These are phyloP conservation scores for Salvia splendens DNA, from an alignment of 257 asterid genomes.

Conservation along the genomic window DNA sequence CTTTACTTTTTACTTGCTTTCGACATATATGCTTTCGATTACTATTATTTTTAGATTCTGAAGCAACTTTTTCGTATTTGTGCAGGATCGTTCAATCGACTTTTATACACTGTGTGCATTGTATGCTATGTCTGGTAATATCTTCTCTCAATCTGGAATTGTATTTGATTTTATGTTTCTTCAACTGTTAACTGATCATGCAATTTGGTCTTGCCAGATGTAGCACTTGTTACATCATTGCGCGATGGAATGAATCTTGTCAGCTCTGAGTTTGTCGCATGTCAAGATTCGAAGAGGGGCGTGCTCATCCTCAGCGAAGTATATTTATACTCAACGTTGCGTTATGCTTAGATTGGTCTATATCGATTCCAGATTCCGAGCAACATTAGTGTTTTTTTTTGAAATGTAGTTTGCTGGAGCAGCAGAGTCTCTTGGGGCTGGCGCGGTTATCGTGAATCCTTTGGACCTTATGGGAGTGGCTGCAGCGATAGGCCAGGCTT, in stretches of 20 bases:
- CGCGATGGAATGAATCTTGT: slow-evolving; percentile 98
- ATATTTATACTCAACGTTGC: slow-evolving; percentile 9
- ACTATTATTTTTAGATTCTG: background rate
- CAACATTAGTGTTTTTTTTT: background rate
- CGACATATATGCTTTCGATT: slow-evolving; percentile 12
- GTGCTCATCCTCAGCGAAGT: slow-evolving; percentile 96
- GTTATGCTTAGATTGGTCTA: slow-evolving; percentile 1
- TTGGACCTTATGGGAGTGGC: slow-evolving; percentile 92
- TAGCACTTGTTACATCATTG: slow-evolving; percentile 84
- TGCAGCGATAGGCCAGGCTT: slow-evolving; percentile 72
- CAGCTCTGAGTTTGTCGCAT: slow-evolving; percentile 93
- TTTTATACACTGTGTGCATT: slow-evolving; percentile 73
- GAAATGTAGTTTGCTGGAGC: slow-evolving; percentile 85
- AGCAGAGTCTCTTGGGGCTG: slow-evolving; percentile 95
- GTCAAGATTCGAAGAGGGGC: slow-evolving; percentile 89
- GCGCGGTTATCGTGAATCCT: slow-evolving; percentile 85
- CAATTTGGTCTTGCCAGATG: slow-evolving; percentile 47
- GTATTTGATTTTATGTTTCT: background rate
- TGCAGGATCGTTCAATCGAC: slow-evolving; percentile 85
- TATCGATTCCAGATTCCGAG: slow-evolving; percentile 4
- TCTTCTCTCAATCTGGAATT: background rate
- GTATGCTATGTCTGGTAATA: slow-evolving; percentile 85
- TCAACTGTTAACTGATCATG: slow-evolving; percentile 9
- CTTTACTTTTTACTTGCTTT: too few relatives aligned
- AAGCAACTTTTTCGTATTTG: slow-evolving; percentile 24